Evolutionary conservation across 108 stramenopile species (phyloP).

Genomic region (Cyclotella kingstonii): DNA sequence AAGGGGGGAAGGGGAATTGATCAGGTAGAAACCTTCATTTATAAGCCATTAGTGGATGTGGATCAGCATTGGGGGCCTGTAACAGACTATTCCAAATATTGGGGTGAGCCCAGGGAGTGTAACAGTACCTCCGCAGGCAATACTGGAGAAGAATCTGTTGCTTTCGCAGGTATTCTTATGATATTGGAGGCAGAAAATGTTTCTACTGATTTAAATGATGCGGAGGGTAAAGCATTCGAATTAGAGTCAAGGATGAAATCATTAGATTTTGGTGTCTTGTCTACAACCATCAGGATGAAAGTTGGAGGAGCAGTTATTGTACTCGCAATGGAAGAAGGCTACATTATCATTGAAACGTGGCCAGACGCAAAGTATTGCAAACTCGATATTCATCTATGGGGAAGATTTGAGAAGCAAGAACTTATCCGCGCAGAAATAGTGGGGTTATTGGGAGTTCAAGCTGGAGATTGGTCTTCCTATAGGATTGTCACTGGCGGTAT

Average conservation of each 20-base stretch:
- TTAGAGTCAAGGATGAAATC: slow-evolving; percentile 33
- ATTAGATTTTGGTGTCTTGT: slow-evolving; percentile 40
- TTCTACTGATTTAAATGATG: slow-evolving; percentile 23
- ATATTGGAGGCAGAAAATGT: slow-evolving; percentile 70
- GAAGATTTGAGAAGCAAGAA: slow-evolving; percentile 44
- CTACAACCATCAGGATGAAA: slow-evolving; percentile 15
- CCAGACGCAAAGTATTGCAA: slow-evolving; percentile 58
- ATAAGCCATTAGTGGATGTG: slow-evolving; percentile 28
- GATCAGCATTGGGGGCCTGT: slow-evolving; percentile 38
- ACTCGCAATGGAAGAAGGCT: slow-evolving; percentile 64
- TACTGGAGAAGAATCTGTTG: slow-evolving; percentile 13
- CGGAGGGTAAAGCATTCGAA: slow-evolving; percentile 9
- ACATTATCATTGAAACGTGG: slow-evolving; percentile 54
- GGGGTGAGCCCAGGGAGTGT: slow-evolving; percentile 32
- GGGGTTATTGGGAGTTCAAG: slow-evolving; percentile 7
- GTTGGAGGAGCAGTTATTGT: slow-evolving; percentile 15
- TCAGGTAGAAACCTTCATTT: slow-evolving; percentile 34
- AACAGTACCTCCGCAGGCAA: slow-evolving; percentile 1
- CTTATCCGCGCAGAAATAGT: slow-evolving; percentile 23
- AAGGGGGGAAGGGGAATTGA: slow-evolving; percentile 21
- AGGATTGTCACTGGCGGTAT: slow-evolving; percentile 76
- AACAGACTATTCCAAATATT: slow-evolving; percentile 35
- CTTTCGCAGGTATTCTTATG: slow-evolving; percentile 44
- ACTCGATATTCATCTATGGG: slow-evolving; percentile 70
- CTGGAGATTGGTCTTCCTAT: slow-evolving; percentile 43